phyloP scores from a whole-genome alignment of 208 protist genomes.

The Crithidia bombi region DNA sequence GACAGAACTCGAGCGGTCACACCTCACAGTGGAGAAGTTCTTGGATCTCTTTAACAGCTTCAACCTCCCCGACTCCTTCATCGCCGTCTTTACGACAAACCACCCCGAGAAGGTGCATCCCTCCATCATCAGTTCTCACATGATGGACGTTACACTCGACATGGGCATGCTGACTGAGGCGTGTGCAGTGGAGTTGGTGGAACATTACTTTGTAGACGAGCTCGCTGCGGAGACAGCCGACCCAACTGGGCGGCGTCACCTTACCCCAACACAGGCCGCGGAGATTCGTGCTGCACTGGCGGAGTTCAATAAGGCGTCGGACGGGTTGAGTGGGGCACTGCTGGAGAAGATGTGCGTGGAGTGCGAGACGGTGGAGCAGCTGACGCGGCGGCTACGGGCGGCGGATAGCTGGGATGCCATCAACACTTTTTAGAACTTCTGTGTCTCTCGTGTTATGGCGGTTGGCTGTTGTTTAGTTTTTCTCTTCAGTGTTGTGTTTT shows the following conservation, averaged over 20 bases:
- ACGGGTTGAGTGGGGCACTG: conserved; percentile 41
- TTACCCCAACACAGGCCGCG: conserved; percentile 15
- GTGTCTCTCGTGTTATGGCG: too few relatives aligned
- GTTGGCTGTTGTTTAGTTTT: too few relatives aligned
- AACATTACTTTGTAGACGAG: conserved; percentile 59
- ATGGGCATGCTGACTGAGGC: conserved; percentile 57
- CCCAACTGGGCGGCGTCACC: conserved; percentile 1
- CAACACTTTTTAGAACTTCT: conserved; percentile 37
- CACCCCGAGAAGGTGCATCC: conserved; percentile 82
- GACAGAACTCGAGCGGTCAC: conserved; percentile 35
- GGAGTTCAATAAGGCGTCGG: conserved; percentile 12
- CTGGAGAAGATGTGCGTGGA: conserved; percentile 64
- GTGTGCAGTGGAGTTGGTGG: conserved; percentile 57
- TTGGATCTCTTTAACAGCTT: conserved; percentile 90
- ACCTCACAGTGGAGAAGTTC: conserved; percentile 87
- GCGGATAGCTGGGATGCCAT: conserved; percentile 20
- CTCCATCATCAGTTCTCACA: conserved; percentile 57
- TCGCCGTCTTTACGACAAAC: conserved; percentile 94
- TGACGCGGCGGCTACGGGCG: conserved; percentile 36
- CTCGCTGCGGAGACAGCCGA: conserved; percentile 4
- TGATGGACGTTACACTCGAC: conserved; percentile 71
- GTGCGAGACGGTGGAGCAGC: conserved; percentile 36
- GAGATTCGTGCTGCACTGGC: conserved; percentile 21
- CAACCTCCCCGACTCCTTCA: conserved; percentile 68
- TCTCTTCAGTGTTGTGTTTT: background rate